Evolutionary conservation across 2,329 filamentous ascomycete species (phyloP).

Genomic region (Fusarium sp.): DNA sequence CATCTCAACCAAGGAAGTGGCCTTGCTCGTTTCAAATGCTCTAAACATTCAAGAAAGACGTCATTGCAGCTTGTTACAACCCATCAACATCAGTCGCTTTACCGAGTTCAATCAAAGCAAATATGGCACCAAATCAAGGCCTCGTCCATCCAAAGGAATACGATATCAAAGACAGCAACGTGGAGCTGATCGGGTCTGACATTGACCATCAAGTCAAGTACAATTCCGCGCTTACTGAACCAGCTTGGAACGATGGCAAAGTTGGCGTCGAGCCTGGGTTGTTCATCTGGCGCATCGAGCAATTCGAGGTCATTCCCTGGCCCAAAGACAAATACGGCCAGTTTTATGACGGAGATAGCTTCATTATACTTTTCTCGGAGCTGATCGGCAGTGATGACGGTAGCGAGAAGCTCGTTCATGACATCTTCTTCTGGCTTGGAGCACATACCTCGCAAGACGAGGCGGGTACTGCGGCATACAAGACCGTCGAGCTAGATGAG

Average conservation of each 20-base stretch:
- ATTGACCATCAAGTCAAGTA: slow-evolving; percentile 78
- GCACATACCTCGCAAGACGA: slow-evolving; percentile 76
- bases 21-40: slow-evolving; percentile 16
- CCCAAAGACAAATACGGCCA: slow-evolving; percentile 68
- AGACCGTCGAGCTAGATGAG: slow-evolving; percentile 78
- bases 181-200: slow-evolving; percentile 73
- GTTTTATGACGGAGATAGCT: slow-evolving; percentile 78
- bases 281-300: slow-evolving; percentile 75
- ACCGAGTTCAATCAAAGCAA: slow-evolving; percentile 22
- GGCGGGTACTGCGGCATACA: slow-evolving; percentile 77
- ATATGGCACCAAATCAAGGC: slow-evolving; percentile 72
- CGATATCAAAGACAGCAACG: slow-evolving; percentile 76
- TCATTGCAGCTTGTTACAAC: not conserved
- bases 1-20: slow-evolving; percentile 4
- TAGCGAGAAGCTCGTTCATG: slow-evolving; percentile 65
- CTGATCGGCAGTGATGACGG: slow-evolving; percentile 62
- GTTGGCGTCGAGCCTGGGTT: slow-evolving; percentile 68
- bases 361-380: slow-evolving; percentile 73
- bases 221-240: slow-evolving; percentile 73
- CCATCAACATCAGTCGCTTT: not conserved
- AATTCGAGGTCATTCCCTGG: slow-evolving; percentile 74
- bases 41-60: not conserved
- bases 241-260: slow-evolving; percentile 73
- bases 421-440: slow-evolving; percentile 79
- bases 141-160: slow-evolving; percentile 74